Percentiles rank a stretch among this genome's conserved stretches.
phyloP scores from a whole-genome alignment of 2,329 filamentous ascomycete genomes.

The Cercospora brassicicola region DNA sequence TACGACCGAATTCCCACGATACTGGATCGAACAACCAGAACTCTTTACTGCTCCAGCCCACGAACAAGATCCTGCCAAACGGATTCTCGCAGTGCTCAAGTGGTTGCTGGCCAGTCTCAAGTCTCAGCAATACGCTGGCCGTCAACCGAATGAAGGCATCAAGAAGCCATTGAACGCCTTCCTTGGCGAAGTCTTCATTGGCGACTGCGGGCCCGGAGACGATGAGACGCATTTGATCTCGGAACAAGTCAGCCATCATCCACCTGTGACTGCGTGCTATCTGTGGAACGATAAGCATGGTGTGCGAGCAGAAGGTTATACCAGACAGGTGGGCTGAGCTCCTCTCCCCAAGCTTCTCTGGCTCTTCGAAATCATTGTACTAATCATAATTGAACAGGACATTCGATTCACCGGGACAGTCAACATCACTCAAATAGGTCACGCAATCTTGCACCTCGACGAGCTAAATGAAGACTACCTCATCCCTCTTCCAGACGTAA shows the following conservation, averaged over 20 bases:
- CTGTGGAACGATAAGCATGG: constrained; percentile 49
- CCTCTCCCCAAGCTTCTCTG: too few relatives aligned
- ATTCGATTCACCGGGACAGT: constrained; percentile 50
- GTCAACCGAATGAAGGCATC: constrained; percentile 45
- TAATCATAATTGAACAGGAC: constrained; percentile 27
- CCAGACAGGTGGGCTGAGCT: constrained; percentile 38
- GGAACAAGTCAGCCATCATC: constrained; percentile 51
- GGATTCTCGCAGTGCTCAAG: constrained; percentile 50
- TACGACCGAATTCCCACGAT: constrained; percentile 49
- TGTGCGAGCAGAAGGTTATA: constrained; percentile 49
- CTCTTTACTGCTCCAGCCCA: constrained; percentile 50
- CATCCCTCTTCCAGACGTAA: constrained; percentile 48
- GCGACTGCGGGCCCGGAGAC: constrained; percentile 39
- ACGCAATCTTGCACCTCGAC: constrained; percentile 48
- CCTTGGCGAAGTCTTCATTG: constrained; percentile 48
- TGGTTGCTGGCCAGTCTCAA: constrained; percentile 52
- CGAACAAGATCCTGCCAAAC: constrained; percentile 42
- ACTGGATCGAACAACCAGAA: constrained; percentile 49
- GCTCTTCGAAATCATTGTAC: background rate
- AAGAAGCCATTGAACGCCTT: constrained; percentile 57
- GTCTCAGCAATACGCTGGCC: constrained; percentile 51
- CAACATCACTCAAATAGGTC: constrained; percentile 50
- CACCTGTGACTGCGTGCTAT: constrained; percentile 51
- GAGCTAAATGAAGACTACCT: constrained; percentile 48
- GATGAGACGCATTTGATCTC: constrained; percentile 45